phyloP scores from a whole-genome alignment of 768 basidiomycete species.

The Hygrophoropsis aurantiaca region DNA sequence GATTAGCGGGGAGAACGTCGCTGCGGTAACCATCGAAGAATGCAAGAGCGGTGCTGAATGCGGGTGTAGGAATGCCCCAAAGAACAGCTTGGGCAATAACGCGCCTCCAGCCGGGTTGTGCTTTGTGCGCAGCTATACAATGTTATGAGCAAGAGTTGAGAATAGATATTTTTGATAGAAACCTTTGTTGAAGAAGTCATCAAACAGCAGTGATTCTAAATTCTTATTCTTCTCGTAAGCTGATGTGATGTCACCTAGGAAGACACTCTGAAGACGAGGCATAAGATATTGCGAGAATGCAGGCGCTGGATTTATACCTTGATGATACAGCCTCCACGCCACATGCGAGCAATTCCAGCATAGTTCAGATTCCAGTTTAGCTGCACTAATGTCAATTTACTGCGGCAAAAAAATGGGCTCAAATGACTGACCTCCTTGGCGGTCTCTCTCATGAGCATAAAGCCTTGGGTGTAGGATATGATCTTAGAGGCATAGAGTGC shows the following conservation, averaged over 20 bases:
- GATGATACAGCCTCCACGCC: slow-evolving; percentile 99
- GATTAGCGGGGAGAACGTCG: slow-evolving; percentile 89
- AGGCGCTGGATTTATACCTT: slow-evolving; percentile 62
- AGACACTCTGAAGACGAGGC: slow-evolving; percentile 70
- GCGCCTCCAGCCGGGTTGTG: slow-evolving; percentile 98
- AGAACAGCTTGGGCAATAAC: slow-evolving; percentile 94
- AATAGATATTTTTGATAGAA: slow-evolving; percentile 6
- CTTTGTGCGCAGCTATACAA: slow-evolving; percentile 76
- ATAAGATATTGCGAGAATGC: slow-evolving; percentile 6
- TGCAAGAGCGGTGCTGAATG: slow-evolving; percentile 96
- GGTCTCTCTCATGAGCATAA: slow-evolving; percentile 99
- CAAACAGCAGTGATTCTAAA: slow-evolving; percentile 91
- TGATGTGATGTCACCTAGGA: slow-evolving; percentile 88
- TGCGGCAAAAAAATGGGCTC: neutral
- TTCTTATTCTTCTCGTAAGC: slow-evolving; percentile 85
- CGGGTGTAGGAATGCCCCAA: slow-evolving; percentile 97
- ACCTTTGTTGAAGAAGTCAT: slow-evolving; percentile 98
- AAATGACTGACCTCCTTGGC: slow-evolving; percentile 73
- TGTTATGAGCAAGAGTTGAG: slow-evolving; percentile 2
- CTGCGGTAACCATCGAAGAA: slow-evolving; percentile 99
- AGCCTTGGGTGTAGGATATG: slow-evolving; percentile 99
- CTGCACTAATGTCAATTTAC: slow-evolving; percentile 30
- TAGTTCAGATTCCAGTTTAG: slow-evolving; percentile 92
- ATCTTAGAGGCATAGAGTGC: slow-evolving; percentile 99
- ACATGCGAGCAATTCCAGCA: slow-evolving; percentile 97